A percentile compares a stretch with the other conserved stretches of the same genome.
Evolutionary conservation across 1,284 basidiomycete species (phyloP).

Genomic region (Rhizoctonia solani): DNA sequence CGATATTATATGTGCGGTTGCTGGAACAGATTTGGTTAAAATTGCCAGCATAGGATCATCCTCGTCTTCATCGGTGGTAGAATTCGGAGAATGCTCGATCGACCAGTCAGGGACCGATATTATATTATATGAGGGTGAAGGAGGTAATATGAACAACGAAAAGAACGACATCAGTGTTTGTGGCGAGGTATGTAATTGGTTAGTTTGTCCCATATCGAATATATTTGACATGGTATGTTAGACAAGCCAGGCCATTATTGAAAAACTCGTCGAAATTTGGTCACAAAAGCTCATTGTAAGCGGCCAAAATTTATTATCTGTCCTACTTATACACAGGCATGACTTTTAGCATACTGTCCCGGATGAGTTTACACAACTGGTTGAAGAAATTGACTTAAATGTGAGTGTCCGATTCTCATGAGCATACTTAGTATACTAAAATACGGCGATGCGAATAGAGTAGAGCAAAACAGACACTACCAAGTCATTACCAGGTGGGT

Average conservation of each 20-base stretch:
- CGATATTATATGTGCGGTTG: constrained; percentile 8
- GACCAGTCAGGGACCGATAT: too few relatives aligned
- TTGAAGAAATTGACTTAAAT: background rate
- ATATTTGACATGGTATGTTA: background rate
- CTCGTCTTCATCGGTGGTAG: background rate
- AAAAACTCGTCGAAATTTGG: constrained; percentile 11
- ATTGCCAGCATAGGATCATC: background rate
- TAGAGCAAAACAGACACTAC: background rate
- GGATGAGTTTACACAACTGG: constrained; percentile 2
- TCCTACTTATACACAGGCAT: background rate
- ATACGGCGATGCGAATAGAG: background rate
- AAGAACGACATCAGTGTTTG: background rate
- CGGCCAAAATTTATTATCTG: background rate
- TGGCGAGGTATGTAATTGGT: background rate
- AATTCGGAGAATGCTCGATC: too few relatives aligned
- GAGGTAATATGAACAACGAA: too few relatives aligned
- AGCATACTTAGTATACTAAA: background rate
- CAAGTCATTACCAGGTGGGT: constrained; percentile 12
- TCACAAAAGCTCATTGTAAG: constrained; percentile 1
- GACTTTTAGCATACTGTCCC: background rate
- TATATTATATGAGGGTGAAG: too few relatives aligned
- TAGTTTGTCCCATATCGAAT: background rate
- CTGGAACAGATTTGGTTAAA: constrained; percentile 5
- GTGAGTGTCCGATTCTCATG: background rate
- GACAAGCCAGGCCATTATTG: background rate